Evolutionary conservation across 306 rosid species (phyloP), one percentile per base, ranked within the genome.

Genomic region (Cucumis hystrix): DNA sequence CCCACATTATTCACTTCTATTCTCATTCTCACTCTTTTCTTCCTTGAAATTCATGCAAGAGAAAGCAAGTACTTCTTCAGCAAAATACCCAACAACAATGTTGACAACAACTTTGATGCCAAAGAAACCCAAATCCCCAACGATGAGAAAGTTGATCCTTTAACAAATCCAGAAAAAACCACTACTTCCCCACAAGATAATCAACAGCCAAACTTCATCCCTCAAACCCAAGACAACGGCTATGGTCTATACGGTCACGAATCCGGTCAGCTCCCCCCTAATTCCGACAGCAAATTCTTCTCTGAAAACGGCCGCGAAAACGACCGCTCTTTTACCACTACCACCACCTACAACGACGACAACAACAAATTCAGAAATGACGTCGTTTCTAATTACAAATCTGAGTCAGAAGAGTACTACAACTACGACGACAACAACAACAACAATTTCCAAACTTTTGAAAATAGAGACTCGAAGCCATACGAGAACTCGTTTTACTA

Each of bases 171-270:
- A 4, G 56, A 64, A 78, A 45, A 72, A 59, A 75, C 35, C 3
- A 68, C 35, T 56, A 21, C 39, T n/a, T 13, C 20, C 62, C 58
- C 43, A 67, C 82, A 77, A 43, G 81, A 89, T 23, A 23, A 23
- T 14, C 80, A 87, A 45, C 83, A 92, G 74, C 96, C 99, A 6
- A 39, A 49, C 40, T 95, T 92, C 85, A 71, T 85, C 80, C 91
- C 86, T 2, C 87, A 90, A 54, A 86, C 88, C 69, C 86, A 89
- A 80, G 83, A 82, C 76, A 78, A 6, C 75, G 87, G 90, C 76
- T 89, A 95, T 73, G 99, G 97, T 75, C 85, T 95, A 41, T 95
- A 95, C 78, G 97, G 99, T 65, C 97, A 89, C 59, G 92, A 95
- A 40, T 78, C 91, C 52, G 73, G 78, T 40, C 78, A 90, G 76